These are phyloP conservation scores for Saccharomyces hybrid DNA, from an alignment of 1,139 yeast genomes.

Conservation along the genomic window DNA sequence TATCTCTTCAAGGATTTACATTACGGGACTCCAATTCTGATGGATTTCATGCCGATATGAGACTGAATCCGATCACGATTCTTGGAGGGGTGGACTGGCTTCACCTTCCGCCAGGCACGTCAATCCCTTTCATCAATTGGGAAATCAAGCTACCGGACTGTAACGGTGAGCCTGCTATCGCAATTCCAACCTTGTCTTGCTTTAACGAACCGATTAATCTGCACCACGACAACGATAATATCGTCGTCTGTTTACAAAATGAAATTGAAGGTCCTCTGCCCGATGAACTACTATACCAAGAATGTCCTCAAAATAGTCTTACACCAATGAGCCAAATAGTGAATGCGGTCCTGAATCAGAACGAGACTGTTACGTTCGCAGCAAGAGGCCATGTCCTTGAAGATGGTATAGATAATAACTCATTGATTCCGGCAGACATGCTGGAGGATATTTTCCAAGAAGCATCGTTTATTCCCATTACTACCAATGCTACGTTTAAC, in stretches of 20 bases:
- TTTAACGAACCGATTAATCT: constrained; percentile 5
- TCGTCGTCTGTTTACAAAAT: constrained; percentile 6
- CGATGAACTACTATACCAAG: neutral
- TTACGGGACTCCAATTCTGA: neutral
- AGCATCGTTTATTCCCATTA: neutral
- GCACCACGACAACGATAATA: constrained; percentile 1
- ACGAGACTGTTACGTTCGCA: neutral
- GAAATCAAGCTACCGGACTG: constrained; percentile 11
- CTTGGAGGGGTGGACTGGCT: neutral
- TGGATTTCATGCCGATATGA: neutral
- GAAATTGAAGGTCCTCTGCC: constrained; percentile 10
- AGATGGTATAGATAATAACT: neutral
- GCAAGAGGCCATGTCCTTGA: neutral
- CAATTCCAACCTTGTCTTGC: constrained; percentile 8
- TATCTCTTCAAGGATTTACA: neutral
- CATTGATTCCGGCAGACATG: constrained; percentile 14
- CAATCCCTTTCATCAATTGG: constrained; percentile 11
- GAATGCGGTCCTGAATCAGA: constrained; percentile 8
- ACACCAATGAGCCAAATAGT: constrained; percentile 3
- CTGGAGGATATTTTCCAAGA: constrained; percentile 7
- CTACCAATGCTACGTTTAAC: constrained; percentile 17
- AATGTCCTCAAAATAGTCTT: neutral
- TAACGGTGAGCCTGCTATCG: constrained; percentile 7
- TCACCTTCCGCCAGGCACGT: neutral
- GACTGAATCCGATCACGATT: neutral